Base-by-base conservation (phyloP, 345 rosid genomes). In the Lepidium sativum region DNA sequence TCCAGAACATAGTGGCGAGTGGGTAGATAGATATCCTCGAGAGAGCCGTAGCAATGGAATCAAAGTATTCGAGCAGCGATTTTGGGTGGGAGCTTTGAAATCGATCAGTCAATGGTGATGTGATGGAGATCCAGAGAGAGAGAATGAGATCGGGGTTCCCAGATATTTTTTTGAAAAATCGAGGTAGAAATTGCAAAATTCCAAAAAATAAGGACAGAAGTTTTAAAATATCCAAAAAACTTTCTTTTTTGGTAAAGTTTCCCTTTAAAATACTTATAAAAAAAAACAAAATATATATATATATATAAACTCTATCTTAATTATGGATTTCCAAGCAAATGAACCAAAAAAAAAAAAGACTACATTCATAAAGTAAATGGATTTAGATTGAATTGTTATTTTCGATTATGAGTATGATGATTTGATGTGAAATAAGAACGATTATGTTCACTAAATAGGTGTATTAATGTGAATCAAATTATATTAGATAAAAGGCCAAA, bases 1-100 rank as follows among this genome's bases (percentile, higher is more conserved):
- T 94, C 97, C 99, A 94, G 51, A 94, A 94, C 99, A 94, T 94
- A 71, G 54, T 7, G 78, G 38, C 33, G 56, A 55, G 6, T 38
- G 23, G 39, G 31, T 34, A 60, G 25, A 44, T 3, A 47, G 7
- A 20, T 48, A 84, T 85, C 86, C 74, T 52, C 78, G 25, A 69
- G 65, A 17, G 55, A 55, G 67, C 41, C 25, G 21, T 38, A 25
- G 66, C 55, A 61, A 49, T 5, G 60, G 31, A 48, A 29, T 25
- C 14, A 33, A 15, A 11, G 27, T 44, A 18, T 9, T 17, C 3
- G 29, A 75, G 39, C 32, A 37, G 42, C 45, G 75, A 64, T 38
- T 70, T 53, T 10, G 40, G 47, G 35, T 18, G 41, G 14, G 52
- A 53, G 69, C 58, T 50, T 3, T 33, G 8, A 40, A 32, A 32